Percentiles rank a stretch among this genome's conserved stretches.
Conservation (phyloP, 768 basidiomycete genomes). For the Udeniomyces megalosporus region DNA sequence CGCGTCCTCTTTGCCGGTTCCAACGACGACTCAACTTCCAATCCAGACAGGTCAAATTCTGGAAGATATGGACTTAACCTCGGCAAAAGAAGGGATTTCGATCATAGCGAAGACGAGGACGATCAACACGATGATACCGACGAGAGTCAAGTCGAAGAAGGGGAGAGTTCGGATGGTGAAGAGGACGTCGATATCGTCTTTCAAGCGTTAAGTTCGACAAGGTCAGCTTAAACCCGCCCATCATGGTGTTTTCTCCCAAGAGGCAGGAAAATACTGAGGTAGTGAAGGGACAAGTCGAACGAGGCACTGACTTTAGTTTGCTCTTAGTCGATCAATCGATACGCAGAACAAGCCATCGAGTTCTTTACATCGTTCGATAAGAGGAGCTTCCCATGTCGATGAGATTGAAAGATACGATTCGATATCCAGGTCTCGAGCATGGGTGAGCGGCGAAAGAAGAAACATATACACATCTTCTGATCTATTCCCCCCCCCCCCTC, state of each 20-base stretch:
- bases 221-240: not conserved
- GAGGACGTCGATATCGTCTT: not conserved
- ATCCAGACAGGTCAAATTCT: not conserved
- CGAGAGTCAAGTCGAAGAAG: not conserved
- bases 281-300: too few relatives aligned
- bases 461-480: too few relatives aligned
- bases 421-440: not conserved
- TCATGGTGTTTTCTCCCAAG: not conserved
- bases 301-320: too few relatives aligned
- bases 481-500: not conserved
- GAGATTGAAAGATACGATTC: constrained; percentile 7
- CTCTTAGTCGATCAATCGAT: too few relatives aligned
- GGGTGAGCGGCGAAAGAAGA: too few relatives aligned
- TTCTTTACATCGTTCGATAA: not conserved
- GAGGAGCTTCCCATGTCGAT: not conserved
- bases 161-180: not conserved
- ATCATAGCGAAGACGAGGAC: not conserved
- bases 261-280: not conserved
- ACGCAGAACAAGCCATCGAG: too few relatives aligned
- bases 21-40: not conserved
- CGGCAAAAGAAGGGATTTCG: not conserved
- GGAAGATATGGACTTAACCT: not conserved
- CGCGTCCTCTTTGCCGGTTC: not conserved
- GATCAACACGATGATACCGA: not conserved
- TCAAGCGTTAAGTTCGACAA: too few relatives aligned